A percentile compares a stretch with the other conserved stretches of the same genome.
These are phyloP conservation scores for Neostapfia colusana DNA, from an alignment of 176 grass and related monocot genomes.

Conservation along the genomic window DNA sequence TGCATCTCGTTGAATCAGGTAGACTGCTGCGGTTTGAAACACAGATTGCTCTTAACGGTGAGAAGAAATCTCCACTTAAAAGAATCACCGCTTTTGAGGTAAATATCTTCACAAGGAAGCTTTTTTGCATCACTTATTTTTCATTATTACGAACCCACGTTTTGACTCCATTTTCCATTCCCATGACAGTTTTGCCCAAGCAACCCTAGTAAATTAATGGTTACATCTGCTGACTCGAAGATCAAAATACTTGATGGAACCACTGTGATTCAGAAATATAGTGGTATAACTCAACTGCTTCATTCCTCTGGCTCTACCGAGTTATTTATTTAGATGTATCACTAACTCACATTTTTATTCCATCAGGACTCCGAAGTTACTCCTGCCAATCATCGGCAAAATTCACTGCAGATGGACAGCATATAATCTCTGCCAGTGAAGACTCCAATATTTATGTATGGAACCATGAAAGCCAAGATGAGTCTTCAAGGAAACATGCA, in stretches of 20 bases:
- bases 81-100: conserved; percentile 88
- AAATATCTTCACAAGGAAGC: conserved; percentile 32
- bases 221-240: conserved; percentile 84
- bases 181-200: conserved; percentile 68
- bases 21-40: conserved; percentile 55
- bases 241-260: conserved; percentile 75
- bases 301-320: background rate
- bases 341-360: conserved; percentile 34
- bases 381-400: conserved; percentile 61
- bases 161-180: conserved; percentile 39
- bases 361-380: conserved; percentile 59
- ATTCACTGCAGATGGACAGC: conserved; percentile 71
- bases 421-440: conserved; percentile 71
- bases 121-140: conserved; percentile 5
- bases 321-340: conserved; percentile 15
- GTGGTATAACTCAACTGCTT: conserved; percentile 59
- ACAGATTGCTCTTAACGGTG: conserved; percentile 54
- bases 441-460: conserved; percentile 82
- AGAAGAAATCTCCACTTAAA: conserved; percentile 77
- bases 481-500: conserved; percentile 45
- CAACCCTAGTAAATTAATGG: conserved; percentile 65
- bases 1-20: conserved; percentile 48
- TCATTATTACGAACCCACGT: conserved; percentile 29
- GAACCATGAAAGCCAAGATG: conserved; percentile 63
- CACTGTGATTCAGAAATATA: conserved; percentile 75